Evolutionary conservation across 805 yeast species (phyloP).

Genomic region (Candida oleophila): DNA sequence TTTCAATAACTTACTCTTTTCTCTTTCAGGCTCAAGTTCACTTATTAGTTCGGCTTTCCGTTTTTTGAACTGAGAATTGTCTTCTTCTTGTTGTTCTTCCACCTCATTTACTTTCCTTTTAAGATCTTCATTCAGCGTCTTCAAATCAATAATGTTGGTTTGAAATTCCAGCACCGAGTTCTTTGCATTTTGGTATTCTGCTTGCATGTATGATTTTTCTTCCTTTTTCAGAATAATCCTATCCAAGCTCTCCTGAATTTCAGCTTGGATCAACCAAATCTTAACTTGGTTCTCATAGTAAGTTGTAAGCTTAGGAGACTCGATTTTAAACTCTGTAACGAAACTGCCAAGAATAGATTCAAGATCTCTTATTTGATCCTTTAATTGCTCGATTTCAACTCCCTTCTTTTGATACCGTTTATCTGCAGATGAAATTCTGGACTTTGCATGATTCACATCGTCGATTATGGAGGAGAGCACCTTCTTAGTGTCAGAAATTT

Average conservation of each 20-base stretch:
- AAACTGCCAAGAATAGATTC: slow-evolving; percentile 28
- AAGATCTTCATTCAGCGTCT: slow-evolving; percentile 15
- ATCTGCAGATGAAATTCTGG: slow-evolving; percentile 33
- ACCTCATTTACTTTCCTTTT: slow-evolving; percentile 20
- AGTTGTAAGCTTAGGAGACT: slow-evolving; percentile 12
- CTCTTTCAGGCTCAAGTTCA: slow-evolving; percentile 22
- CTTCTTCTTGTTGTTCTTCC: slow-evolving; percentile 20
- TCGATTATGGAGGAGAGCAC: slow-evolving; percentile 45
- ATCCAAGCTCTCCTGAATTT: slow-evolving; percentile 42
- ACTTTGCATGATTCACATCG: slow-evolving; percentile 44
- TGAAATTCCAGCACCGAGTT: slow-evolving; percentile 48
- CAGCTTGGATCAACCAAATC: slow-evolving; percentile 46
- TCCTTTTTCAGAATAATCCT: slow-evolving; percentile 47
- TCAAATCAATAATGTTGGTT: slow-evolving; percentile 22
- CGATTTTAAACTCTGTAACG: slow-evolving; percentile 17
- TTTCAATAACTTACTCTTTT: slow-evolving; percentile 22
- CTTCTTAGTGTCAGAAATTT: slow-evolving; percentile 40
- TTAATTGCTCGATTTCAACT: slow-evolving; percentile 27
- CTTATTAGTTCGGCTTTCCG: slow-evolving; percentile 18
- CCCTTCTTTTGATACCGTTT: slow-evolving; percentile 28
- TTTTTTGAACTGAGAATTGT: slow-evolving; percentile 16
- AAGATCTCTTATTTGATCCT: slow-evolving; percentile 23
- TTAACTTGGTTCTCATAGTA: slow-evolving; percentile 38
- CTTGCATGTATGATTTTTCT: slow-evolving; percentile 64
- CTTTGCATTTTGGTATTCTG: slow-evolving; percentile 55